phyloP scores from a whole-genome alignment of 352 stramenopile species.

The Phytophthora sp. region DNA sequence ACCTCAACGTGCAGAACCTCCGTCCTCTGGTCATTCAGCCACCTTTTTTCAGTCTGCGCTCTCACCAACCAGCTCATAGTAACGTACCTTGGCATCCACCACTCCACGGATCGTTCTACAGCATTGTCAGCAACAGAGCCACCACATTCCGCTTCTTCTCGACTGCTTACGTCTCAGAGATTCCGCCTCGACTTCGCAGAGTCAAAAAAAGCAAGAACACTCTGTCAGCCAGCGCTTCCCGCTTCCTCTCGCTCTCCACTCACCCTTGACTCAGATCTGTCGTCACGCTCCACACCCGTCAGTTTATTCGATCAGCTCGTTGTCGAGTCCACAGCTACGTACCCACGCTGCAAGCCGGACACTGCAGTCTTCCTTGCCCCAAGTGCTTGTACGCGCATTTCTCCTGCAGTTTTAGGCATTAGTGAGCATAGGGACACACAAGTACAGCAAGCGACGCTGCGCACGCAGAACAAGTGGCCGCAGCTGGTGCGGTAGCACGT shows the following conservation, averaged over 20 bases:
- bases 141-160: neutral
- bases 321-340: too few relatives aligned
- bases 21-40: conserved; percentile 24
- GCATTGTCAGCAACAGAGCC: neutral
- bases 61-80: too few relatives aligned
- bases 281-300: neutral
- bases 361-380: conserved; percentile 63
- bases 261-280: conserved; percentile 66
- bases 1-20: conserved; percentile 36
- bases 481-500: conserved; percentile 83
- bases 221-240: neutral
- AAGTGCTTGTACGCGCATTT: conserved; percentile 90
- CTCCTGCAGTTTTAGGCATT: conserved; percentile 42
- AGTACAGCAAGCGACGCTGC: neutral
- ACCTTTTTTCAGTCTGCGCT: too few relatives aligned
- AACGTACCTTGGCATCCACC: conserved; percentile 60
- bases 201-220: neutral
- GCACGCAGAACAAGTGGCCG: conserved; percentile 78
- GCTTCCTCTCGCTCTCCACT: neutral
- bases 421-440: neutral
- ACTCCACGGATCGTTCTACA: conserved; percentile 73
- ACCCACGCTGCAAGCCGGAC: conserved; percentile 66
- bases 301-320: neutral
- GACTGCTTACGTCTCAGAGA: conserved; percentile 67
- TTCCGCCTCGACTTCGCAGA: conserved; percentile 47